Conservation (phyloP, 768 basidiomycete genomes). For the Lactarius tabidus region DNA sequence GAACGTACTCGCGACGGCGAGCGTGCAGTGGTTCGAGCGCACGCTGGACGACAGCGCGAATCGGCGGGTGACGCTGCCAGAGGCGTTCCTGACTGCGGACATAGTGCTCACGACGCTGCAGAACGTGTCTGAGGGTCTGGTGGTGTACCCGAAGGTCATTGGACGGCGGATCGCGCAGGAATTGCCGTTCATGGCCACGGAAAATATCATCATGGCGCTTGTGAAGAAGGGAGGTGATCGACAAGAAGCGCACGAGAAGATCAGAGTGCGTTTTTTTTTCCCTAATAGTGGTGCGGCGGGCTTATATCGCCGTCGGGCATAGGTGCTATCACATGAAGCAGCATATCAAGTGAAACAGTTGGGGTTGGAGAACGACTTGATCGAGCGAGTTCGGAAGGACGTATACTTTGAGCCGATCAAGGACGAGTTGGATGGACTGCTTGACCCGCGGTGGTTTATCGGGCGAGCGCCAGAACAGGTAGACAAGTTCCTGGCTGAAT, state of each 20-base stretch:
- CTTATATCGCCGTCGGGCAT: background rate
- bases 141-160: constrained; percentile 98
- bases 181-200: constrained; percentile 99
- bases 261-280: constrained; percentile 53
- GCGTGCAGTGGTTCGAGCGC: constrained; percentile 97
- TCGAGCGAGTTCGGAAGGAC: constrained; percentile 77
- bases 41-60: constrained; percentile 98
- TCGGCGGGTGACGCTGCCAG: constrained; percentile 92
- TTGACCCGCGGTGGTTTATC: constrained; percentile 86
- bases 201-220: constrained; percentile 99
- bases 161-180: constrained; percentile 89
- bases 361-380: constrained; percentile 93
- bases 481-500: constrained; percentile 78
- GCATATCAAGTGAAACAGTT: constrained; percentile 92
- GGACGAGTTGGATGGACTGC: constrained; percentile 65
- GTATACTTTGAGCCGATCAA: constrained; percentile 90
- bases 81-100: constrained; percentile 95
- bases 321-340: constrained; percentile 94
- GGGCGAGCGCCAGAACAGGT: constrained; percentile 96
- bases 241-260: constrained; percentile 95
- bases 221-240: constrained; percentile 94
- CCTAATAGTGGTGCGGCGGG: background rate
- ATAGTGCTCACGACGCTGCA: constrained; percentile 93
- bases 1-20: constrained; percentile 91
- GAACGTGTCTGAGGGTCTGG: constrained; percentile 96